Conservation (phyloP, 495 filamentous ascomycete species). For the Margaritispora aquatica region DNA sequence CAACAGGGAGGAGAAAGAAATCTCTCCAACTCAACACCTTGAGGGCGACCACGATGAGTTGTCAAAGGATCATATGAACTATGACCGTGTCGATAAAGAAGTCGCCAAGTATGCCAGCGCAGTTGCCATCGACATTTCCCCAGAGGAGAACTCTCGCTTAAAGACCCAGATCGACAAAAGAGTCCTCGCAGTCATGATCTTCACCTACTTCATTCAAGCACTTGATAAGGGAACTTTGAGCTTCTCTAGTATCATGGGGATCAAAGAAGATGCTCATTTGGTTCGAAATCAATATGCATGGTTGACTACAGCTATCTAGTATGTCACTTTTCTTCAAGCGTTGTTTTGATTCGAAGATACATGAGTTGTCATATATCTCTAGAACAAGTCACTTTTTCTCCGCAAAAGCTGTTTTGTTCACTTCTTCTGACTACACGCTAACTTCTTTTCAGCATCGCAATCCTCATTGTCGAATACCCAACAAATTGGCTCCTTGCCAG, state of each 20-base stretch:
- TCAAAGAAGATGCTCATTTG: slow-evolving; percentile 39
- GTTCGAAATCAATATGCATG: slow-evolving; percentile 46
- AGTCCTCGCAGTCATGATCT: slow-evolving; percentile 37
- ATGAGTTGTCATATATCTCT: too few relatives aligned
- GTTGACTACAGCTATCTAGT: slow-evolving; percentile 56
- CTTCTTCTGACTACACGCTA: too few relatives aligned
- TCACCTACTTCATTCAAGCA: slow-evolving; percentile 52
- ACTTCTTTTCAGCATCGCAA: too few relatives aligned
- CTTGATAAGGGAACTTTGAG: slow-evolving; percentile 53
- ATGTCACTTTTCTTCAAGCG: too few relatives aligned
- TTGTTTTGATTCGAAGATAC: too few relatives aligned
- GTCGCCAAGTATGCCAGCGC: slow-evolving; percentile 37
- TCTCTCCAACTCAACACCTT: not conserved
- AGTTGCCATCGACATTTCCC: slow-evolving; percentile 35
- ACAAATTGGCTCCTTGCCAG: slow-evolving; percentile 55
- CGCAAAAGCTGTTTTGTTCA: too few relatives aligned
- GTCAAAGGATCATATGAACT: slow-evolving; percentile 13
- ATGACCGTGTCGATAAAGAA: slow-evolving; percentile 16
- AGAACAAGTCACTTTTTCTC: too few relatives aligned
- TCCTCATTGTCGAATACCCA: slow-evolving; percentile 59
- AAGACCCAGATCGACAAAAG: slow-evolving; percentile 33
- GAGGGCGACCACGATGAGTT: not conserved
- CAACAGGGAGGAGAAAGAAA: not conserved
- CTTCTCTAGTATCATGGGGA: slow-evolving; percentile 53
- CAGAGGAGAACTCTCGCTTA: slow-evolving; percentile 41